Percentiles rank a stretch among this genome's conserved stretches.
phyloP scores from a whole-genome alignment of 2,329 filamentous ascomycete genomes.

The Fusarium sp. region DNA sequence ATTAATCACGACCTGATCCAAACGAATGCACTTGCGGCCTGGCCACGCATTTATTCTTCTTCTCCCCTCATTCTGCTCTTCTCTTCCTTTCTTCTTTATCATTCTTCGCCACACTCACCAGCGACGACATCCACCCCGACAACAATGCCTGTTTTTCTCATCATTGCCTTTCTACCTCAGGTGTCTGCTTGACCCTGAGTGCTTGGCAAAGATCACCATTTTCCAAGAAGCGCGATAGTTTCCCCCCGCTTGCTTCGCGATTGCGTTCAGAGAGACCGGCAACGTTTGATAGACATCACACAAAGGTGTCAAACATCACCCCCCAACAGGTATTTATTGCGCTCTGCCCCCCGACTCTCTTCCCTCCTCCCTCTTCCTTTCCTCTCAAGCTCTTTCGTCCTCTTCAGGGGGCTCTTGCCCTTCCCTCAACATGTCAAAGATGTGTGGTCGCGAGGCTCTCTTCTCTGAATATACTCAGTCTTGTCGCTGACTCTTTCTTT shows the following conservation, averaged over 20 bases:
- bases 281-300: not conserved
- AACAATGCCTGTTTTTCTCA: not conserved
- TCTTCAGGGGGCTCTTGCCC: not conserved
- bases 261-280: not conserved
- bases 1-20: not conserved
- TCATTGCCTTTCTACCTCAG: not conserved
- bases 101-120: not conserved
- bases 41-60: not conserved
- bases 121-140: not conserved
- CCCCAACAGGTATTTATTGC: not conserved
- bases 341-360: not conserved
- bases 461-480: not conserved
- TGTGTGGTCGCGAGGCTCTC: not conserved
- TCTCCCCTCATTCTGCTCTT: not conserved
- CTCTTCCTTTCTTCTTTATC: not conserved
- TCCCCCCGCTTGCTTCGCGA: not conserved
- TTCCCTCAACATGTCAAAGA: not conserved
- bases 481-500: not conserved
- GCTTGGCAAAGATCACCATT: not conserved
- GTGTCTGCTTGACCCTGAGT: not conserved
- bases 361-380: not conserved
- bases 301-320: not conserved
- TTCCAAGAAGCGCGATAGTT: not conserved
- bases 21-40: not conserved
- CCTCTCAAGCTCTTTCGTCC: not conserved